Conservation (phyloP, 192 early-diverging fungal genomes). For the Podila clonocystis region DNA sequence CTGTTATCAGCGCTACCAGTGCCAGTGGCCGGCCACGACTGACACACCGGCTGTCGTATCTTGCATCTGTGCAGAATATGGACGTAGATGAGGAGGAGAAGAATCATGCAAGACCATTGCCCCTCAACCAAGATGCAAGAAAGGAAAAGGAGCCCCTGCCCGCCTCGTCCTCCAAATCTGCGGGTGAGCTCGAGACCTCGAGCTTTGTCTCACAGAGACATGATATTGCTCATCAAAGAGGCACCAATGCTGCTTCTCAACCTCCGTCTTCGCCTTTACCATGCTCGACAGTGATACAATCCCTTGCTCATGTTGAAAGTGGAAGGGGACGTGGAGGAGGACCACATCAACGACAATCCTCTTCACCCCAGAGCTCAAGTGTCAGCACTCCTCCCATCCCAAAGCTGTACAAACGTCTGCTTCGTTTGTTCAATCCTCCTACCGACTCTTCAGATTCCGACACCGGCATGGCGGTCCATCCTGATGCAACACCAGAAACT, state of each 20-base stretch:
- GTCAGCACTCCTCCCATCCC: not conserved
- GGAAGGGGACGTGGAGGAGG: too few relatives aligned
- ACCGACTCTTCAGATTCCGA: conserved; percentile 27
- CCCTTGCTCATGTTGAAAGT: not conserved
- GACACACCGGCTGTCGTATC: conserved; percentile 38
- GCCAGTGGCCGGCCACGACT: conserved; percentile 5
- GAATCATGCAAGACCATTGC: not conserved
- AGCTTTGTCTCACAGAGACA: too few relatives aligned
- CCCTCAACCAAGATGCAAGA: not conserved
- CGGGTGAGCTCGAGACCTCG: too few relatives aligned
- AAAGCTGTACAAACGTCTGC: conserved; percentile 27
- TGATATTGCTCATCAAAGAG: too few relatives aligned
- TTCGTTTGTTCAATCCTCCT: conserved; percentile 32
- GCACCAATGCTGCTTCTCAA: not conserved
- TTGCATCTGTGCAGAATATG: conserved; percentile 14
- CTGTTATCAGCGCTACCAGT: conserved; percentile 18
- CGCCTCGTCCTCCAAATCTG: not conserved
- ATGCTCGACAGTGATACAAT: not conserved
- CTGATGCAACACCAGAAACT: not conserved
- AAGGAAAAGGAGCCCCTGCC: not conserved
- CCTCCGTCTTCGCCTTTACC: not conserved
- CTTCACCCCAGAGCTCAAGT: not conserved
- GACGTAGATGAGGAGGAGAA: conserved; percentile 1
- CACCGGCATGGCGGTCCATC: not conserved
- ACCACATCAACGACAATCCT: not conserved